Percentiles rank a stretch among this genome's conserved stretches.
Conservation (phyloP, 129 eudicot genomes). For the Smallanthus sonchifolius region DNA sequence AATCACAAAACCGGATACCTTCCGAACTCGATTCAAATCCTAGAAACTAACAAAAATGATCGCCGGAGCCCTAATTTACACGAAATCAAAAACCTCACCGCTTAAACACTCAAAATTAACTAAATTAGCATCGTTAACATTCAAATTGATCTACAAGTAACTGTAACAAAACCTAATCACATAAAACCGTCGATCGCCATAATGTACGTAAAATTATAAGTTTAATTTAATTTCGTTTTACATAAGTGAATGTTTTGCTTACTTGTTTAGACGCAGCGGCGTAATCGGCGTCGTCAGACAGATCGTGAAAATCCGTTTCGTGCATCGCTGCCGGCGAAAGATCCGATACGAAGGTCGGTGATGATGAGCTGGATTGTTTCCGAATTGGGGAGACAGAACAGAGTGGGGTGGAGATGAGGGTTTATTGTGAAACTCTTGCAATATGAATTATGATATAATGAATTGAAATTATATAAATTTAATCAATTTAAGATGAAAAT, state of each 20-base stretch:
- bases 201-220: not conserved
- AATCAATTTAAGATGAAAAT: not conserved
- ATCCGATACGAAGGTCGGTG: not conserved
- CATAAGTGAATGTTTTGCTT: constrained; percentile 4
- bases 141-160: constrained; percentile 2
- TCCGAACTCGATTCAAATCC: constrained; percentile 4
- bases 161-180: not conserved
- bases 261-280: constrained; percentile 84
- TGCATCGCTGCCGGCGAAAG: constrained; percentile 53
- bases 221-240: not conserved
- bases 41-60: not conserved
- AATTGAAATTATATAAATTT: not conserved
- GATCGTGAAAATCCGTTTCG: constrained; percentile 67
- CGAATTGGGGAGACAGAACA: constrained; percentile 7
- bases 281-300: constrained; percentile 95
- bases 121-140: not conserved
- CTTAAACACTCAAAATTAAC: constrained; percentile 3
- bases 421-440: not conserved
- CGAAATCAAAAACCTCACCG: constrained; percentile 10
- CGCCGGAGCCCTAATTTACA: constrained; percentile 42
- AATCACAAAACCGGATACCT: not conserved
- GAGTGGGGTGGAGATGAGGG: constrained; percentile 12
- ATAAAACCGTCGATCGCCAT: not conserved
- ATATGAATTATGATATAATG: not conserved
- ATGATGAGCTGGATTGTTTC: constrained; percentile 34